Base-by-base conservation (phyloP, 2,329 filamentous ascomycete genomes). In the Neofusicoccum ribis region DNA sequence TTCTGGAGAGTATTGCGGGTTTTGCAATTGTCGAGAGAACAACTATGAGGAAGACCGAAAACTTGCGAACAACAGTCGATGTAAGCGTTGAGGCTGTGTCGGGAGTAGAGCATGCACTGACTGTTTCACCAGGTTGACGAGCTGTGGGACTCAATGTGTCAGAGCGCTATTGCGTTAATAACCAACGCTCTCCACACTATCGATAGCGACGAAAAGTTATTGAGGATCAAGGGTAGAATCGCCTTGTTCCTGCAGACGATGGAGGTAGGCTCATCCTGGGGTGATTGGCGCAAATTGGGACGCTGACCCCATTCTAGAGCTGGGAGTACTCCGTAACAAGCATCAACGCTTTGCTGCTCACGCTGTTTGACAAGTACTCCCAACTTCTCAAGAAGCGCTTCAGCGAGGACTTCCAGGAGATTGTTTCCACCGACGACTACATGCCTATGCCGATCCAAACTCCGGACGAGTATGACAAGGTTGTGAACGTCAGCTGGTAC, bases 361-460 rank as follows among this genome's bases (percentile, higher is more conserved):
- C 85, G 1, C 81, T 99, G 5, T 99, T 99, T 76, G 90, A 94
- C 69, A 97, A 94, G 76, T 99, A 99, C 76, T 92, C 93, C 0
- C 91, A 96, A 69, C 83, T 98, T 9, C 85, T 99, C 64, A 97
- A 97, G 79, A 88, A 87, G 67, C 87, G 93, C 51, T 99, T 98
- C 73, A 96, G 92, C 75, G 91, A 96, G 70, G 94, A 98, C 77
- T 99, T 99, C 75, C 90, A 96, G 75, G 94, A 98, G 80, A 89
- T 90, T 70, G 87, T 90, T 27, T 84, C 91, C n/a, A 97, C 92
- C 0, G 95, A 99, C 76, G 95, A 99, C 78, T 99, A 99, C 78
- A 99, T 99, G 94, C 96, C 95, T 2, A 98, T 99, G 95, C 91
- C 92, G 1, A 96, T 98, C 76, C 92, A 93, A 72, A 93, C 90